phyloP scores from a whole-genome alignment of 1,284 basidiomycete genomes.

The Ustilago tritici region DNA sequence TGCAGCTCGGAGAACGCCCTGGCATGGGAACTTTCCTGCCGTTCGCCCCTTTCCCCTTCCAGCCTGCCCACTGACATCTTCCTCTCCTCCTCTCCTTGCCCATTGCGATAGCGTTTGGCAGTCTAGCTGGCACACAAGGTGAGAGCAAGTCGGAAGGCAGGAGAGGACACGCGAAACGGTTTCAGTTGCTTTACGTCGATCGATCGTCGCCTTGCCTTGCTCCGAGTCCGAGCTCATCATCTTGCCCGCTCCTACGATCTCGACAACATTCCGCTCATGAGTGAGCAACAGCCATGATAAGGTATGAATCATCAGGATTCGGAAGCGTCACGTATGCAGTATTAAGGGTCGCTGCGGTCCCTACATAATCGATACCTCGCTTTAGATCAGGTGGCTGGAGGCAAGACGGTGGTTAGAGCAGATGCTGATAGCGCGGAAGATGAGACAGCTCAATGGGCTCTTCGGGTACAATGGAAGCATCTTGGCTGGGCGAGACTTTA shows the following conservation, averaged over 20 bases:
- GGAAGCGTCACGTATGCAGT: neutral
- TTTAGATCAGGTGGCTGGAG: constrained; percentile 43
- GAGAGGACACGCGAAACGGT: neutral
- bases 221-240: neutral
- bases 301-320: neutral
- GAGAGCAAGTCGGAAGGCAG: too few relatives aligned
- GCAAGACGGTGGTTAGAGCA: constrained; percentile 49
- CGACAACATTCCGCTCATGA: neutral
- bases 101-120: neutral
- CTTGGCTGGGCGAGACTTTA: neutral
- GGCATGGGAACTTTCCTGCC: constrained; percentile 29
- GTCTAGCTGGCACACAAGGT: too few relatives aligned
- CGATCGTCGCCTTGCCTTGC: constrained; percentile 3
- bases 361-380: constrained; percentile 51
- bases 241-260: neutral
- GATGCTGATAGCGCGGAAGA: constrained; percentile 31
- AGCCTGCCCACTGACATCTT: neutral
- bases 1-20: constrained; percentile 37
- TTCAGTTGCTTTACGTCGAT: neutral
- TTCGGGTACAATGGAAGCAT: constrained; percentile 63
- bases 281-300: neutral
- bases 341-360: constrained; percentile 34
- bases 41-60: neutral
- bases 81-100: neutral
- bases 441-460: constrained; percentile 30